A percentile compares a stretch with the other conserved stretches of the same genome.
These are phyloP conservation scores for Carpinus fangiana DNA, from an alignment of 306 rosid species.

Conservation along the genomic window DNA sequence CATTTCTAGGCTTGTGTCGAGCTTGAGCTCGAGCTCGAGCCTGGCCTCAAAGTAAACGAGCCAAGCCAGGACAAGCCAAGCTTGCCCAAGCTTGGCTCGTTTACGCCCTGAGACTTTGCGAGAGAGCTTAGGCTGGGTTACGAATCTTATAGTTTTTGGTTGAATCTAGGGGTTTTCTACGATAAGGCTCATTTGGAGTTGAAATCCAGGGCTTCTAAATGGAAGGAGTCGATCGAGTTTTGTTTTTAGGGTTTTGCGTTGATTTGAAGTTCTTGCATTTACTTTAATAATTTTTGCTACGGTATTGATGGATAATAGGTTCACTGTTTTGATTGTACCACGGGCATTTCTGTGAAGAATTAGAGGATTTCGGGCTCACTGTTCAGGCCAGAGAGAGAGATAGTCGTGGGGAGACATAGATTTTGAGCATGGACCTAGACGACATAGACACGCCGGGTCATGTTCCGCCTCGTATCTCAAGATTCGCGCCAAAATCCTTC, in stretches of 20 bases:
- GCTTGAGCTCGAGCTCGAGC: too few species aligned
- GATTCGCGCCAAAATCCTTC: slow-evolving; percentile 67
- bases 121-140: not conserved
- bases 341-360: not conserved
- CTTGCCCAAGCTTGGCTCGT: too few species aligned
- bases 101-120: not conserved
- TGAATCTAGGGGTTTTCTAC: not conserved
- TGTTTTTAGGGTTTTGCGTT: not conserved
- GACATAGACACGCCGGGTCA: slow-evolving; percentile 54
- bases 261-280: not conserved
- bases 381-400: not conserved
- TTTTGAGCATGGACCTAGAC: slow-evolving; percentile 70
- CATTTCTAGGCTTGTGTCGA: too few species aligned
- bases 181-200: not conserved
- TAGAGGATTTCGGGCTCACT: not conserved
- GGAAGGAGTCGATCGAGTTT: not conserved
- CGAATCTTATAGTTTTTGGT: not conserved
- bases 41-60: too few species aligned
- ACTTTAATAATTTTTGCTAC: too few species aligned
- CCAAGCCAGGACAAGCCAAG: too few species aligned
- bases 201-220: slow-evolving; percentile 9
- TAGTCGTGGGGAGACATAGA: not conserved
- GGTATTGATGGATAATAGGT: not conserved
- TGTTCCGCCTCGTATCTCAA: slow-evolving; percentile 50
- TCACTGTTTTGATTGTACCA: not conserved